Conservation (phyloP, 2,329 filamentous ascomycete species). For the Colletotrichum viniferum region DNA sequence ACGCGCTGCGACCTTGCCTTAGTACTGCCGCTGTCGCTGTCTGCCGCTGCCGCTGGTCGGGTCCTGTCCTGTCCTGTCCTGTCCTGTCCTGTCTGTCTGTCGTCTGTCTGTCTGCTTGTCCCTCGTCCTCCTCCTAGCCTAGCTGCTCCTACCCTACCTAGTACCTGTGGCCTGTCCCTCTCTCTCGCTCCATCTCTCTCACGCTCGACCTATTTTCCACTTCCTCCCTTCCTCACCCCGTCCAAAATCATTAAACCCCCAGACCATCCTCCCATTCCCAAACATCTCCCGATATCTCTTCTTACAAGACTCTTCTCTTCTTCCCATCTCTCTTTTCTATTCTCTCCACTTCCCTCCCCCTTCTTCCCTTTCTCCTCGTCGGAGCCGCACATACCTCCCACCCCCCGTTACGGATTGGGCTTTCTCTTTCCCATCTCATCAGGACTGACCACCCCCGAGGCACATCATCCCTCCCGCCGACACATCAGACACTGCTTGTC, state of each 20-base stretch:
- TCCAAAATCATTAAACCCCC: slow-evolving; percentile 45
- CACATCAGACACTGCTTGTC: slow-evolving; percentile 33
- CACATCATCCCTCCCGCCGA: slow-evolving; percentile 26
- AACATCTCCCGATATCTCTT: slow-evolving; percentile 39
- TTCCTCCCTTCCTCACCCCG: slow-evolving; percentile 28
- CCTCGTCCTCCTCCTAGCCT: background rate
- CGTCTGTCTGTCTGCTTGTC: background rate
- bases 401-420: slow-evolving; percentile 3
- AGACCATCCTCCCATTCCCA: slow-evolving; percentile 40
- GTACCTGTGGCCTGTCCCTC: background rate
- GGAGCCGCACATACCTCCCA: slow-evolving; percentile 25
- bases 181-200: background rate
- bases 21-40: background rate
- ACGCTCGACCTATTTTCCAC: slow-evolving; percentile 12
- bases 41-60: slow-evolving; percentile 2
- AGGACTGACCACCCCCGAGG: slow-evolving; percentile 29
- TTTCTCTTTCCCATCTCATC: slow-evolving; percentile 19
- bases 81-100: background rate
- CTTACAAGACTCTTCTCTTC: slow-evolving; percentile 45
- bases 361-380: slow-evolving; percentile 31
- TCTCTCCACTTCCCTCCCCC: slow-evolving; percentile 29
- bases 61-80: background rate
- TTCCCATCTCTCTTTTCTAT: slow-evolving; percentile 38
- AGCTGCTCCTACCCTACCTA: background rate
- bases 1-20: slow-evolving; percentile 17